Conservation (phyloP, 306 rosid genomes). For the Prosopis cineraria region DNA sequence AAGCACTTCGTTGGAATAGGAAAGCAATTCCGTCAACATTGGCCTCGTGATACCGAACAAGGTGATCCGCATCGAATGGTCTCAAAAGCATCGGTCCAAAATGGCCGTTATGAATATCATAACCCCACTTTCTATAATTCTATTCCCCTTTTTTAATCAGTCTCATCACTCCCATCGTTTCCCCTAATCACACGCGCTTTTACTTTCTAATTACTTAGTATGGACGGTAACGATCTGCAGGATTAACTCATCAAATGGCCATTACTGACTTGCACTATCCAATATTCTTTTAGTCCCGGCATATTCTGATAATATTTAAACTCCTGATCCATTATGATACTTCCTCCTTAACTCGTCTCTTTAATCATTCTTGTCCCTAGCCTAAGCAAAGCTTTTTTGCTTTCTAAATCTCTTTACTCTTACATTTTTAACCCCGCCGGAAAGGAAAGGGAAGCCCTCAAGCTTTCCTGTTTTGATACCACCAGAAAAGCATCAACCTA, state of each 20-base stretch:
- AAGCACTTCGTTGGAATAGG: not conserved
- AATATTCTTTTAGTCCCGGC: too few species aligned
- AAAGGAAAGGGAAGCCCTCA: not conserved
- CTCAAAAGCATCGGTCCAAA: slow-evolving; percentile 31
- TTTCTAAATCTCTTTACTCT: too few species aligned
- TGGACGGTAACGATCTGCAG: not conserved
- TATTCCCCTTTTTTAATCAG: not conserved
- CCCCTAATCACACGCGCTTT: slow-evolving; percentile 26
- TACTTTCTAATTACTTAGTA: not conserved
- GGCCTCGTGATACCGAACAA: not conserved
- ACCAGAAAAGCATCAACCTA: not conserved
- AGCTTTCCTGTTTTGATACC: not conserved
- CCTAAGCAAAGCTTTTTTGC: not conserved
- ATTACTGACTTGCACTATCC: not conserved
- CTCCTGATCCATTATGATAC: not conserved
- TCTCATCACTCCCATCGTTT: slow-evolving; percentile 29
- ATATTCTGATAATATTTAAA: not conserved
- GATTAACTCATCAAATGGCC: not conserved
- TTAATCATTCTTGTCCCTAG: not conserved
- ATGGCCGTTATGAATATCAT: slow-evolving; percentile 37
- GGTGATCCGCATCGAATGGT: not conserved
- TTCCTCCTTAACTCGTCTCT: not conserved
- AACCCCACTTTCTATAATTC: not conserved
- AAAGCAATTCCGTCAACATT: not conserved
- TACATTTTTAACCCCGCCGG: too few species aligned